phyloP scores from a whole-genome alignment of 371 early-diverging fungal genomes.

The Blastocladiella emersonii region DNA sequence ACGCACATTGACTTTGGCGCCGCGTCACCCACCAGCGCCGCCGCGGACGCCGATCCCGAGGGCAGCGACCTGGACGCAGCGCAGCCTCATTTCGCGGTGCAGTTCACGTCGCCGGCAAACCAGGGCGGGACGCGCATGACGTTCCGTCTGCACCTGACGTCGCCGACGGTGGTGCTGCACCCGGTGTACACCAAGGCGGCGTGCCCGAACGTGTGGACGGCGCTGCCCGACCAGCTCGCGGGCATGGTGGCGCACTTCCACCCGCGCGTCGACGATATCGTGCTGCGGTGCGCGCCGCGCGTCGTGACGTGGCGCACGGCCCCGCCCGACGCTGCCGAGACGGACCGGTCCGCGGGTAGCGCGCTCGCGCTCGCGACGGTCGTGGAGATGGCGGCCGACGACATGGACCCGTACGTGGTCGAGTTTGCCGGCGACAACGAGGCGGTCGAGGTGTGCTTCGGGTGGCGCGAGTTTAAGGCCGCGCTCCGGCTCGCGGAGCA shows the following conservation, averaged over 20 bases:
- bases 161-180: background rate
- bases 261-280: background rate
- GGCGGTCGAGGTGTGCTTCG: background rate
- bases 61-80: too few relatives aligned
- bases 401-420: background rate
- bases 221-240: background rate
- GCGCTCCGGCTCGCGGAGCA: background rate
- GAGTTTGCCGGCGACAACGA: background rate
- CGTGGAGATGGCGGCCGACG: background rate
- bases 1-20: background rate
- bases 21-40: too few relatives aligned
- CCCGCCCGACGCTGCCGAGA: background rate
- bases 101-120: background rate
- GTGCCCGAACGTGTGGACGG: background rate
- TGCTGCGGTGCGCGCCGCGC: background rate
- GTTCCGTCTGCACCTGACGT: background rate
- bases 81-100: too few relatives aligned
- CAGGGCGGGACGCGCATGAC: background rate
- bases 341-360: background rate
- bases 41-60: too few relatives aligned
- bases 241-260: background rate
- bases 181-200: background rate
- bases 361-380: background rate
- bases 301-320: background rate
- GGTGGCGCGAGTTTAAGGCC: background rate